Percentiles rank a stretch among this genome's conserved stretches.
These are phyloP conservation scores for Scytalidium sp. DNA, from an alignment of 2,329 filamentous ascomycete species.

Conservation along the genomic window DNA sequence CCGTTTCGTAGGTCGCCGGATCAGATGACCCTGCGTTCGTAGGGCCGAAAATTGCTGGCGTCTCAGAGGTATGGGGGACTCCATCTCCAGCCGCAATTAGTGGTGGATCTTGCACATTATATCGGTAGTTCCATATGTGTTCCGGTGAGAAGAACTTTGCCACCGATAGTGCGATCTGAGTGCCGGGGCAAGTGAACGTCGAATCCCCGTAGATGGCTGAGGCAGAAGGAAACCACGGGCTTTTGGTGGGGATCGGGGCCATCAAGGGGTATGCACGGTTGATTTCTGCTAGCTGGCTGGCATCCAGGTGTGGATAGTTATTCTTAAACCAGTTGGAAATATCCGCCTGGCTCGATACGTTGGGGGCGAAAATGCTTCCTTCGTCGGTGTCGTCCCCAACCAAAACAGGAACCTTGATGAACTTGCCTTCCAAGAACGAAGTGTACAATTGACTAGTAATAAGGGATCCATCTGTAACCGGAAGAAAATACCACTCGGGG, in stretches of 20 bases:
- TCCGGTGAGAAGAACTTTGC: slow-evolving; percentile 28
- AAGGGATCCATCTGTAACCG: slow-evolving; percentile 38
- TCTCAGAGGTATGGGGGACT: slow-evolving; percentile 35
- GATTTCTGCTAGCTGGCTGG: slow-evolving; percentile 23
- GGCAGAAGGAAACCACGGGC: slow-evolving; percentile 35
- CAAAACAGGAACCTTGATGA: slow-evolving; percentile 37
- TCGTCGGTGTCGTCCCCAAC: slow-evolving; percentile 48
- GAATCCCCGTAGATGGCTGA: slow-evolving; percentile 42
- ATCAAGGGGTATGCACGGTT: slow-evolving; percentile 27
- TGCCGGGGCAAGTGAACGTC: slow-evolving; percentile 44
- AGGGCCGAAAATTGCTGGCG: slow-evolving; percentile 34
- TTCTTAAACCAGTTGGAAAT: slow-evolving; percentile 32
- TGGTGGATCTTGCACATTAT: slow-evolving; percentile 38
- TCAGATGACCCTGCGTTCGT: slow-evolving; percentile 28
- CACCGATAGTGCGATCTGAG: slow-evolving; percentile 34
- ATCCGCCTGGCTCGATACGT: slow-evolving; percentile 29
- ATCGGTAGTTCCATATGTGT: slow-evolving; percentile 43
- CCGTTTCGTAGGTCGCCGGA: slow-evolving; percentile 23
- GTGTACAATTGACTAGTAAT: slow-evolving; percentile 35
- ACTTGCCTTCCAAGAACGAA: slow-evolving; percentile 31
- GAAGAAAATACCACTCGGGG: slow-evolving; percentile 38
- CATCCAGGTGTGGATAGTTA: slow-evolving; percentile 33
- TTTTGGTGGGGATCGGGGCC: slow-evolving; percentile 26
- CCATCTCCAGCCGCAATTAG: slow-evolving; percentile 33
- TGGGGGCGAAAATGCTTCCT: slow-evolving; percentile 53